Percentiles rank a stretch among this genome's conserved stretches.
Conservation (phyloP, 1,139 yeast genomes). For the Zhuliangozyma parablackwelliae region DNA sequence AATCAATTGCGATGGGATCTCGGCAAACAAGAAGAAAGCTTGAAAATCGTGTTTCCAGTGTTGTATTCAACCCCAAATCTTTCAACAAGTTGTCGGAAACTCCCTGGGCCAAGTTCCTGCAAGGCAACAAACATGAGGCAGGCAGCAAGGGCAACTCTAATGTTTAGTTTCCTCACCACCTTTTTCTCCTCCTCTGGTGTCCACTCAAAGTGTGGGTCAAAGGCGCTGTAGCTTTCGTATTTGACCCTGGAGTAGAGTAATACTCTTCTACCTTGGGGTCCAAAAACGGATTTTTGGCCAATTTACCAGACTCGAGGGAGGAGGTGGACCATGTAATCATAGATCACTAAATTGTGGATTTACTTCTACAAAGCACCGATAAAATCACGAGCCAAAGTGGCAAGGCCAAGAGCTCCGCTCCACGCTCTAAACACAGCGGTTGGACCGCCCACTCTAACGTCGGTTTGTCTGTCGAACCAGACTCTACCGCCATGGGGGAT, state of each 20-base stretch:
- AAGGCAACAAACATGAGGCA: conserved; percentile 29
- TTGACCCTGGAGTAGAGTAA: conserved; percentile 23
- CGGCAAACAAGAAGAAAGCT: conserved; percentile 26
- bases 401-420: conserved; percentile 21
- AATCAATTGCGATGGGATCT: conserved; percentile 30
- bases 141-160: conserved; percentile 24
- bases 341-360: neutral
- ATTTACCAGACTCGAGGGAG: conserved; percentile 4
- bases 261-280: conserved; percentile 8
- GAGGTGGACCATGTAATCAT: conserved; percentile 2
- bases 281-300: conserved; percentile 8
- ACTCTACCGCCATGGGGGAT: conserved; percentile 17
- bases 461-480: conserved; percentile 35
- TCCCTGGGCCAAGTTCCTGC: conserved; percentile 29
- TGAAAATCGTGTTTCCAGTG: conserved; percentile 27
- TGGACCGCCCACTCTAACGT: conserved; percentile 35
- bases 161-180: conserved; percentile 20
- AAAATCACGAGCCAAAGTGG: conserved; percentile 7
- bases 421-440: conserved; percentile 26
- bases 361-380: conserved; percentile 3
- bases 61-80: conserved; percentile 27
- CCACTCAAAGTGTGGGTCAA: conserved; percentile 37
- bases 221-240: conserved; percentile 30
- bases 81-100: conserved; percentile 27
- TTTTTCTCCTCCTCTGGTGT: conserved; percentile 28